These are phyloP conservation scores for Mycena filopes DNA, from an alignment of 768 basidiomycete species.

Conservation along the genomic window DNA sequence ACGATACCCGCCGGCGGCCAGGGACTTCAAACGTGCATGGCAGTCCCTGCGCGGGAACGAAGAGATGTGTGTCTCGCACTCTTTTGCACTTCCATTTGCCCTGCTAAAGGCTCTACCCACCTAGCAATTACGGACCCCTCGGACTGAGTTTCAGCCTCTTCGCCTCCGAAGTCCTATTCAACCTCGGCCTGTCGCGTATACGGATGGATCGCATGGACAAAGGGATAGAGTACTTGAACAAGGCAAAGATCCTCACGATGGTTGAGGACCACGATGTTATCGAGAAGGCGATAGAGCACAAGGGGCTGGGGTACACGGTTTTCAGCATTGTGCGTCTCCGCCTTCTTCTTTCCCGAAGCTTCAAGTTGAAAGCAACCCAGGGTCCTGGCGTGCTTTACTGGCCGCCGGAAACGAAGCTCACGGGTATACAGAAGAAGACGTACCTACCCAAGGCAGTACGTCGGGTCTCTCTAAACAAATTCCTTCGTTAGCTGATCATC, in stretches of 20 bases:
- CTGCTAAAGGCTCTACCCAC: background rate
- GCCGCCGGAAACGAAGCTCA: conserved; percentile 8
- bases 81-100: background rate
- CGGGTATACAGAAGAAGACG: background rate
- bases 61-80: conserved; percentile 8
- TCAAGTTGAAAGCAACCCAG: background rate
- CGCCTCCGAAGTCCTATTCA: conserved; percentile 24
- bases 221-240: conserved; percentile 13
- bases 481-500: background rate
- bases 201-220: conserved; percentile 17
- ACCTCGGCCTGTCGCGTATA: conserved; percentile 21
- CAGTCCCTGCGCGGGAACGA: conserved; percentile 20
- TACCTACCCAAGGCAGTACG: conserved; percentile 22
- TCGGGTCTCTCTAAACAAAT: background rate
- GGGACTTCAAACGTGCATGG: conserved; percentile 24
- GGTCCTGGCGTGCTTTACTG: conserved; percentile 20
- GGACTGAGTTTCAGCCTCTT: conserved; percentile 22
- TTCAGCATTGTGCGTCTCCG: conserved; percentile 22
- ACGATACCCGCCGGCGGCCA: conserved; percentile 11
- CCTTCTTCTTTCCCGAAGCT: too few relatives aligned
- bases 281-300: conserved; percentile 9
- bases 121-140: conserved; percentile 24
- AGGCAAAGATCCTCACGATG: conserved; percentile 9
- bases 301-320: conserved; percentile 22
- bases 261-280: conserved; percentile 24